Evolutionary conservation across 2,329 filamentous ascomycete species (phyloP), one percentile per base, ranked within the genome.

Genomic region (Trichoderma lentiforme): DNA sequence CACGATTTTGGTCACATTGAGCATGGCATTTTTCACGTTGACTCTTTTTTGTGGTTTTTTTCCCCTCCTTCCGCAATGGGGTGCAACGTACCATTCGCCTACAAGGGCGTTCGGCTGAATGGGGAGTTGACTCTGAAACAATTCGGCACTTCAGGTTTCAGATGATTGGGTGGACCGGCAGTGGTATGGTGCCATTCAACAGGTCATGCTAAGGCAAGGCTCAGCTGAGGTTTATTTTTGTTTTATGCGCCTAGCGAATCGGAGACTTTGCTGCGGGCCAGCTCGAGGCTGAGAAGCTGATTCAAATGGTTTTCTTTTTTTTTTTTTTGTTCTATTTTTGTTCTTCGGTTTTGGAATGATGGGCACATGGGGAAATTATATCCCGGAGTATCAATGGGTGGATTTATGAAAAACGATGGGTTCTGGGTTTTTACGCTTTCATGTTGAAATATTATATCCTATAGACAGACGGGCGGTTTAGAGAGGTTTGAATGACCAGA

Each of bases 121-220:
- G 66, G 56, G 26, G 66, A 70, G 57, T 61, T 62, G 39, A 47
- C 43, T 70, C 57, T 61, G 57, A 70, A 70, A 70, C 66, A 62
- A 14, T 18, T 70, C 66, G 66, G 66, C 57, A 70, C 56, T 32
- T 67, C 28, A 28, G 12, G 66, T 70, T 70, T 70, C 66, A 70
- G 57, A 43, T 62, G 34, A 51, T n/a, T 58, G 66, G 66, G 24
- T 34, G 24, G 30, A 28, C n/a, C 39, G 51, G 64, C 64, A 67
- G 18, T 32, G 15, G 39, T 26, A 47, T 70, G 57, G 39, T 62
- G 57, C 66, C 66, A 69, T 58, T 67, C 6, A 67, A 58, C 64
- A 58, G 64, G 32, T 58, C 64, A 67, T 57, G 3, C 43, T 24
- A 24, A 39, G 64, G 15, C 51, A 57, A 67, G 51, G 64, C 64